Base-by-base conservation (phyloP, 129 eudicot genomes). In the Oenanthe sinensis region DNA sequence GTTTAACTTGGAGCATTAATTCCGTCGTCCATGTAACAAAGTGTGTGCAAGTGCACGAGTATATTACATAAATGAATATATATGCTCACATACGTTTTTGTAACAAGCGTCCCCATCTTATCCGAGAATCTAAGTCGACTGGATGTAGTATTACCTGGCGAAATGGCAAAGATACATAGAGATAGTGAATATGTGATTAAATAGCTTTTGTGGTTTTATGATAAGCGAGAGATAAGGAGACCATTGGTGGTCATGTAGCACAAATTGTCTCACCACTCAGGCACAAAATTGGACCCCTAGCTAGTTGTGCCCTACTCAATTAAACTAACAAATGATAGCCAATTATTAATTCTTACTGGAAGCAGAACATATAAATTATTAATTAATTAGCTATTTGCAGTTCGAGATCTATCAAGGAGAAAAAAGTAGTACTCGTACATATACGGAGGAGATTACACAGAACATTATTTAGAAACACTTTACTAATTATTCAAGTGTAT, bases 221-320 rank as follows among this genome's bases (percentile, higher is more conserved):
- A 68, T 37, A 14, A 30, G 13, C 54, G 73, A 68, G 68, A 68
- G 76, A 69, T 78, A 63, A 55, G 76, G 82, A 48, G 76, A 72
- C 82, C 58, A 37, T 26, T 71, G 52, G 24, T 68, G 78, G 54
- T 37, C 43, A 50, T 72, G 71, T 12, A 52, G 28, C 30, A 8
- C 20, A 68, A 13, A 52, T n/a, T 79, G 78, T 71, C 78, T 73
- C 77, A 72, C 71, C 72, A 52, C 36, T 4, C 19, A 43, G 77
- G 78, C 30, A 49, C 72, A 72, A 10, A 60, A 6, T 40, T 52
- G 77, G 82, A 43, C 72, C 75, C 69, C 43, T 79, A 24, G 1
- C 43, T 79, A 24, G 1, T 68, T 68, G 69, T 39, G 54, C 52
- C 69, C 70, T 70, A 36, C 49, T 19, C 79, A 10, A 39, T 7